A percentile compares a stretch with the other conserved stretches of the same genome.
phyloP scores from a whole-genome alignment of 805 yeast species.

The Saturnispora silvae region DNA sequence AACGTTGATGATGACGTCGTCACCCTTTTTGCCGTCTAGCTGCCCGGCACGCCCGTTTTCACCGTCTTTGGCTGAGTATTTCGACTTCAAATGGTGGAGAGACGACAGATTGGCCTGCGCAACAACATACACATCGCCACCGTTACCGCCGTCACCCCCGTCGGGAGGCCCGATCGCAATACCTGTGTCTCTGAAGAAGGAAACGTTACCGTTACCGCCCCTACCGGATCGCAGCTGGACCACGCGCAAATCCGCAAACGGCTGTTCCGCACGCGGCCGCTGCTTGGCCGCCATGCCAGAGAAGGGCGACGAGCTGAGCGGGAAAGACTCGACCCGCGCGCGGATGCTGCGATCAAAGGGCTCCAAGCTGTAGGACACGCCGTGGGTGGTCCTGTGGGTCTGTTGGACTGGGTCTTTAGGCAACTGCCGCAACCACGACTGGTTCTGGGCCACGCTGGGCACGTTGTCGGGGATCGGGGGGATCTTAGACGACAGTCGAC shows the following conservation, averaged over 20 bases:
- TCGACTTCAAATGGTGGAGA: conserved; percentile 55
- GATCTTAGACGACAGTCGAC: too few species aligned
- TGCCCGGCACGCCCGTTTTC: conserved; percentile 62
- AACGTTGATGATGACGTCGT: conserved; percentile 68
- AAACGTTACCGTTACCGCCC: conserved; percentile 84
- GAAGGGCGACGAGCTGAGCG: conserved; percentile 30
- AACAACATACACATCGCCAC: conserved; percentile 78
- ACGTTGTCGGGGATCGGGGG: conserved; percentile 26
- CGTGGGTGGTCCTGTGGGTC: too few species aligned
- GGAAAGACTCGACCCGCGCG: conserved; percentile 5
- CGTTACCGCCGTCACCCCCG: conserved; percentile 98
- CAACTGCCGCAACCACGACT: conserved; percentile 28
- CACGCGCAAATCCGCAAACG: conserved; percentile 56
- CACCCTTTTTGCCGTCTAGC: conserved; percentile 78
- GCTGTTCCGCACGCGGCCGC: conserved; percentile 36
- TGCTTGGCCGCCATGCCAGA: conserved; percentile 26
- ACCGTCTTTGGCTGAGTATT: conserved; percentile 68
- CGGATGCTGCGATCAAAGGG: too few species aligned
- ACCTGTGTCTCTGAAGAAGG: conserved; percentile 82
- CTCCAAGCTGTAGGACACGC: too few species aligned
- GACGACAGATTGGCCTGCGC: conserved; percentile 67
- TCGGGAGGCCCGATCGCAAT: conserved; percentile 87
- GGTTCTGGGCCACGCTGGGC: conserved; percentile 25
- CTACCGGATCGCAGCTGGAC: conserved; percentile 62
- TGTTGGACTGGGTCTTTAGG: too few species aligned